phyloP scores from a whole-genome alignment of 129 eudicot species.

The Chrysanthemum lavandulifolium region DNA sequence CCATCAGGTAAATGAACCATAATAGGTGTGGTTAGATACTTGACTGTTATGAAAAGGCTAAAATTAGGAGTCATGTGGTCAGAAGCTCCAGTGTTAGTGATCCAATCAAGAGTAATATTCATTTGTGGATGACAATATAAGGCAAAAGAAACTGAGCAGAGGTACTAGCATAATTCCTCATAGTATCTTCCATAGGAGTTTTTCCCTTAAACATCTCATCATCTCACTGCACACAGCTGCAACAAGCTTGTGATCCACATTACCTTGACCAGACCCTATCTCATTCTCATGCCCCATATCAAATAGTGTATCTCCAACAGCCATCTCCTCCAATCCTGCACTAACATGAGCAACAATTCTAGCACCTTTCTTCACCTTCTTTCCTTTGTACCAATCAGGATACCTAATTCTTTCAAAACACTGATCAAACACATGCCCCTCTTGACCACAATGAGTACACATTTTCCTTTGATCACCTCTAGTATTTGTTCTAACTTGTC shows the following conservation, averaged over 20 bases:
- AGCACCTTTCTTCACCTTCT: neutral
- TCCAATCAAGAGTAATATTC: too few species aligned
- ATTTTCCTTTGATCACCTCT: neutral
- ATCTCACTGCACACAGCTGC: neutral
- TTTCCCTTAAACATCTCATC: neutral
- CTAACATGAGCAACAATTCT: neutral
- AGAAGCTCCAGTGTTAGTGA: too few species aligned
- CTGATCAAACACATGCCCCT: neutral
- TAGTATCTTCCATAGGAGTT: neutral
- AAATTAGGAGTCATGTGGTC: too few species aligned
- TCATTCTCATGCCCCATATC: neutral
- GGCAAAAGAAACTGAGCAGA: neutral
- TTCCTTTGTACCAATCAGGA: neutral
- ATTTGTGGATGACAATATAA: neutral
- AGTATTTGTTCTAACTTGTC: too few species aligned
- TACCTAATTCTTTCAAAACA: slow-evolving; percentile 3
- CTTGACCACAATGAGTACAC: neutral
- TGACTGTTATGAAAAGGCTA: too few species aligned
- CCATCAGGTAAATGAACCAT: too few species aligned
- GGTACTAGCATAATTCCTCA: neutral
- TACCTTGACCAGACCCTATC: neutral
- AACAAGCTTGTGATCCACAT: neutral
- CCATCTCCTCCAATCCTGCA: neutral
- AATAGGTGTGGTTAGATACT: too few species aligned
- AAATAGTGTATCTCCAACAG: neutral